Conservation (phyloP, 2,329 filamentous ascomycete genomes). For the Trichophyton equinum region DNA sequence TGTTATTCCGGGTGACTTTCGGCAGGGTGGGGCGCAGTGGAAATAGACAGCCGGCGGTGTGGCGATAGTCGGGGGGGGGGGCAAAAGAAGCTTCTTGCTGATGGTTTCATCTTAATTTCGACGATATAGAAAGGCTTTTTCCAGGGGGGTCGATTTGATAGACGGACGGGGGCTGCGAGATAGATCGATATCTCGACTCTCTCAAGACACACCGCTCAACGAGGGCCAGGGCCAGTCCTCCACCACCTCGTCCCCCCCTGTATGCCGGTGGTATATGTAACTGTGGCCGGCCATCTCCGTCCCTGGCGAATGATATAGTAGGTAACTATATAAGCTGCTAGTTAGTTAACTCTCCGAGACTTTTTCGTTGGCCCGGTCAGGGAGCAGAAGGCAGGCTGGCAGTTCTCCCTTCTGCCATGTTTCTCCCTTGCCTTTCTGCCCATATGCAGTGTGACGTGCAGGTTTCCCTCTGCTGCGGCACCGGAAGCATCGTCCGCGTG, state of each 20-base stretch:
- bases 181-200: background rate
- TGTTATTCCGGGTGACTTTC: no score
- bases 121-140: background rate
- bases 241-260: background rate
- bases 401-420: background rate
- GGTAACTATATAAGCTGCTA: no score
- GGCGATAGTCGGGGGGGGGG: background rate
- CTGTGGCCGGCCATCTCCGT: background rate
- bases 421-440: background rate
- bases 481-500: background rate
- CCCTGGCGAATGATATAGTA: background rate
- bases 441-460: slow-evolving; percentile 2
- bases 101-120: background rate
- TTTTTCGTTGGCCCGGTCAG: background rate
- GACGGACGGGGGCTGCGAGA: no score
- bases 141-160: background rate
- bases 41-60: background rate
- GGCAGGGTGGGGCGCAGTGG: background rate
- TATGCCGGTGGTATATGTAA: background rate
- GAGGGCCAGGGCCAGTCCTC: background rate
- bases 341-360: background rate
- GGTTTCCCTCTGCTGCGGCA: background rate
- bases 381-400: background rate
- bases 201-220: background rate
- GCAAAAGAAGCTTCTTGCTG: background rate